Conservation (phyloP, 2,329 filamentous ascomycete genomes). For the Neonectria faginata region DNA sequence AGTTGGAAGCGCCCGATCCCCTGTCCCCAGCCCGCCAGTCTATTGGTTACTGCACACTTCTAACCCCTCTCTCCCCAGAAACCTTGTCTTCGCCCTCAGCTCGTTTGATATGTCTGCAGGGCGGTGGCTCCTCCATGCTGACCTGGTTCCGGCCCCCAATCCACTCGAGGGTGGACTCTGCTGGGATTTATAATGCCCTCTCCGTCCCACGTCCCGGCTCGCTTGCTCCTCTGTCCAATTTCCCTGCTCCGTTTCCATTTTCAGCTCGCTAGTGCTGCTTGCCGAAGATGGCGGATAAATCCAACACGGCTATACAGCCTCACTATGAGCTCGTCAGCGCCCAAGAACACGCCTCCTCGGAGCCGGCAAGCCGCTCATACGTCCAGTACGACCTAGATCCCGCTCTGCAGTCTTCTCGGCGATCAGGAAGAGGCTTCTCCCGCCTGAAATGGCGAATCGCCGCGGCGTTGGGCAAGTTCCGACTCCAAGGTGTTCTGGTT, state of each 20-base stretch:
- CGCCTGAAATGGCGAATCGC: slow-evolving; percentile 31
- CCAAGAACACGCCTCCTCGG: slow-evolving; percentile 22
- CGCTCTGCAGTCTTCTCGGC: background rate
- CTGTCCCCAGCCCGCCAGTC: background rate
- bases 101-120: background rate
- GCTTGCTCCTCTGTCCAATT: no score
- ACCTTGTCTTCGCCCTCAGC: background rate
- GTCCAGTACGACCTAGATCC: background rate
- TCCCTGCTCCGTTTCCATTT: no score
- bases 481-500: slow-evolving; percentile 27
- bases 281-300: slow-evolving; percentile 24
- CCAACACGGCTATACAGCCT: slow-evolving; percentile 11
- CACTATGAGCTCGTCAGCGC: slow-evolving; percentile 33
- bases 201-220: background rate
- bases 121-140: background rate
- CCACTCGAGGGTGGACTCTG: background rate
- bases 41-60: background rate
- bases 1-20: background rate
- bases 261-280: background rate
- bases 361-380: background rate
- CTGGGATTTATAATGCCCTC: background rate
- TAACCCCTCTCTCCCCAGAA: background rate
- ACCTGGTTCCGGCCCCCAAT: slow-evolving; percentile 16
- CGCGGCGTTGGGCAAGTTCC: slow-evolving; percentile 36
- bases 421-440: background rate